Evolutionary conservation across 768 basidiomycete genomes (phyloP).

Genomic region (Podaxis sp.): DNA sequence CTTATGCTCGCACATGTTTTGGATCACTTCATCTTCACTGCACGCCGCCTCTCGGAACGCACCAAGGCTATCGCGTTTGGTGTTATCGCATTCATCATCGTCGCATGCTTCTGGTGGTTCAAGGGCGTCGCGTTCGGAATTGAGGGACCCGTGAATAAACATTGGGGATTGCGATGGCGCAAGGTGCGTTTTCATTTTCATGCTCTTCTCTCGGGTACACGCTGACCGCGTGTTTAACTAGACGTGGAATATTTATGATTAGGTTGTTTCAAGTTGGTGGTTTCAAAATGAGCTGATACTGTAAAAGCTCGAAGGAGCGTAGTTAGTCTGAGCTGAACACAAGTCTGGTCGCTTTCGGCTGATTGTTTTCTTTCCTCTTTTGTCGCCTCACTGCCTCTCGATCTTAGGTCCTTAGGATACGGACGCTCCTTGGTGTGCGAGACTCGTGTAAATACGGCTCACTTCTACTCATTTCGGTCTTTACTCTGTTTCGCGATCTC

Average conservation of each 20-base stretch:
- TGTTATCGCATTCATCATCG: constrained; percentile 53
- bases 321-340: no score
- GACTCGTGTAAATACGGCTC: neutral
- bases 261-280: neutral
- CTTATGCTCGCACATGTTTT: constrained; percentile 88
- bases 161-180: constrained; percentile 82
- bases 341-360: no score
- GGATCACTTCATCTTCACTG: constrained; percentile 91
- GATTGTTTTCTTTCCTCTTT: neutral
- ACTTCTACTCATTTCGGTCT: neutral
- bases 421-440: neutral
- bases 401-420: neutral
- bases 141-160: constrained; percentile 79
- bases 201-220: neutral
- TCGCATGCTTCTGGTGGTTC: constrained; percentile 96
- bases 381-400: neutral
- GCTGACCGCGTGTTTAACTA: neutral
- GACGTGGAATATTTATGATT: constrained; percentile 12
- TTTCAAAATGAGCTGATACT: neutral
- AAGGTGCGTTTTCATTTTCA: constrained; percentile 37
- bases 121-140: constrained; percentile 87
- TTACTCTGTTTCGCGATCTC: neutral
- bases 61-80: constrained; percentile 78
- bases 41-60: constrained; percentile 55
- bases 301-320: neutral